Evolutionary conservation across 2,329 filamentous ascomycete genomes (phyloP).

Genomic region (Colletotrichum higginsianum): DNA sequence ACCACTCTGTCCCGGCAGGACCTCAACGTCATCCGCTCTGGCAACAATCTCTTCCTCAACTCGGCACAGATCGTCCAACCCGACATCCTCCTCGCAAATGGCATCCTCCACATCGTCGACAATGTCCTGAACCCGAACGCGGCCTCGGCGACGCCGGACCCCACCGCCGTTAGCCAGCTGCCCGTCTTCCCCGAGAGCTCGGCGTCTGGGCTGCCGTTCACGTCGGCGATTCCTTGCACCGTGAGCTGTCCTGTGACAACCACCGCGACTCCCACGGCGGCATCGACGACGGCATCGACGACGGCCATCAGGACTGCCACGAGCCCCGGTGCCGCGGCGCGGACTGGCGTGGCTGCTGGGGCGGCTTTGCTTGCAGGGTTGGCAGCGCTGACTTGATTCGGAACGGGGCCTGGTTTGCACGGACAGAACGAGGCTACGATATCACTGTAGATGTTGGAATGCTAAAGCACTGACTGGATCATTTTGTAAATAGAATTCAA

Average conservation of each 20-base stretch:
- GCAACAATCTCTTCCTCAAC: constrained; percentile 66
- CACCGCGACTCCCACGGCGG: constrained; percentile 41
- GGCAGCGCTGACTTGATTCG: constrained; percentile 20
- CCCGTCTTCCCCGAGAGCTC: constrained; percentile 50
- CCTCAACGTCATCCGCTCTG: constrained; percentile 57
- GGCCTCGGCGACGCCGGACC: constrained; percentile 53
- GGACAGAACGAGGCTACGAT: neutral
- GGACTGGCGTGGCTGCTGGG: constrained; percentile 28
- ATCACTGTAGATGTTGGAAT: no score
- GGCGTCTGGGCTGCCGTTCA: constrained; percentile 53
- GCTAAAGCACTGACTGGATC: neutral
- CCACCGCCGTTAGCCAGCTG: constrained; percentile 51
- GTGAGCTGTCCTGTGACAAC: constrained; percentile 55
- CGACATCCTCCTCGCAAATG: constrained; percentile 70
- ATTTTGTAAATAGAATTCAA: neutral
- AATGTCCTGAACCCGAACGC: constrained; percentile 63
- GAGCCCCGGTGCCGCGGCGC: constrained; percentile 24
- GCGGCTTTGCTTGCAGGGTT: constrained; percentile 30
- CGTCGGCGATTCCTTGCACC: constrained; percentile 60
- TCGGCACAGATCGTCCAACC: constrained; percentile 66
- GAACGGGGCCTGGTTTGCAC: neutral
- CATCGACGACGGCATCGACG: constrained; percentile 44
- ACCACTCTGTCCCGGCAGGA: constrained; percentile 59
- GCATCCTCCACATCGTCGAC: constrained; percentile 72
- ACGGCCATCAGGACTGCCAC: constrained; percentile 48